These are phyloP conservation scores for Pseudoscleropodium purum DNA, from an alignment of 225 moss, liverwort and hornwort genomes.

Conservation along the genomic window DNA sequence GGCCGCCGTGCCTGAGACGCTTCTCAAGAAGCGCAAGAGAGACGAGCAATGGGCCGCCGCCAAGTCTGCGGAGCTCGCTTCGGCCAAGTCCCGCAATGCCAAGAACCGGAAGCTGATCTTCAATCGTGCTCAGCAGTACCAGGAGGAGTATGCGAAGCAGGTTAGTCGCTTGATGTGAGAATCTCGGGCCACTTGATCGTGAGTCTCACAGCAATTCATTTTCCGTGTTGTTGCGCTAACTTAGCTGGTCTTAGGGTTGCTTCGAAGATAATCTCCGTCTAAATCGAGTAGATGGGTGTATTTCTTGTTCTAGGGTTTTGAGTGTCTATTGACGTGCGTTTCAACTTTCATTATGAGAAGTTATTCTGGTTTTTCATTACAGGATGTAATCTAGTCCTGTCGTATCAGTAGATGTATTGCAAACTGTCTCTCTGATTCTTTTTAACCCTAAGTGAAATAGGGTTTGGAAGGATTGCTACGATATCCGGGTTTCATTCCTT, in stretches of 20 bases:
- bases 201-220: not conserved
- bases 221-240: not conserved
- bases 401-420: too few species aligned
- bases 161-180: not conserved
- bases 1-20: constrained; percentile 51
- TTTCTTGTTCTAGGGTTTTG: not conserved
- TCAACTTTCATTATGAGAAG: not conserved
- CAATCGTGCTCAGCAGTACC: constrained; percentile 70
- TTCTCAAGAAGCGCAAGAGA: constrained; percentile 71
- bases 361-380: not conserved
- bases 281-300: not conserved
- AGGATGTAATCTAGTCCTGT: not conserved
- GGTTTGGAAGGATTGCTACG: not conserved
- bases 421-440: not conserved
- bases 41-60: constrained; percentile 61
- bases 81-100: constrained; percentile 32
- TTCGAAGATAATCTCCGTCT: not conserved
- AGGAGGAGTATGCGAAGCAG: constrained; percentile 62
- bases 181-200: not conserved
- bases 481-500: not conserved
- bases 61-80: constrained; percentile 8
- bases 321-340: not conserved
- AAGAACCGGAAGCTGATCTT: constrained; percentile 61
- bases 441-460: not conserved
- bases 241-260: not conserved